These are phyloP conservation scores for Mortierella sp. DNA, from an alignment of 371 early-diverging fungal genomes.

Conservation along the genomic window DNA sequence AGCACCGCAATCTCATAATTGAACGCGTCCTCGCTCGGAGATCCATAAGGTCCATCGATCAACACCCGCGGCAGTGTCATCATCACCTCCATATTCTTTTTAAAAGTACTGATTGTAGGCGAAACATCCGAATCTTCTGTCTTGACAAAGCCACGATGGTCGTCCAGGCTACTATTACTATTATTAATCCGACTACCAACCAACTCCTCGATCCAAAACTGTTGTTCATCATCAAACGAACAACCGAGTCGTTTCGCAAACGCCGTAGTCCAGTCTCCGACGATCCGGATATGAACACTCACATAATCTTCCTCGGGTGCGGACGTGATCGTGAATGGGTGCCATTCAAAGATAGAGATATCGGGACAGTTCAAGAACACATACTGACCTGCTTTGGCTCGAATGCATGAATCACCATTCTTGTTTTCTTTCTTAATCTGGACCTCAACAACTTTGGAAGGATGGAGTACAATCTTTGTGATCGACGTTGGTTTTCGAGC, in stretches of 20 bases:
- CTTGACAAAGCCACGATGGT: neutral
- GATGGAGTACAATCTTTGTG: slow-evolving; percentile 76
- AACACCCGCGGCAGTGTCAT: slow-evolving; percentile 65
- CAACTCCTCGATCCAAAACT: slow-evolving; percentile 50
- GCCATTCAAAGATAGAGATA: slow-evolving; percentile 74
- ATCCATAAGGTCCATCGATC: slow-evolving; percentile 89
- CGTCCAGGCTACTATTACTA: neutral
- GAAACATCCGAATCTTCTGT: neutral
- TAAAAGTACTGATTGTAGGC: slow-evolving; percentile 1
- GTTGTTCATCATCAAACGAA: slow-evolving; percentile 49
- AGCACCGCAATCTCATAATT: slow-evolving; percentile 81
- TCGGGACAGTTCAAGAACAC: slow-evolving; percentile 76
- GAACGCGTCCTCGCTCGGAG: slow-evolving; percentile 87
- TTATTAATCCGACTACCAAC: neutral
- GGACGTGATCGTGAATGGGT: slow-evolving; percentile 90
- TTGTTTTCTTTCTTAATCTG: slow-evolving; percentile 62
- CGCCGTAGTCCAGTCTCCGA: slow-evolving; percentile 81
- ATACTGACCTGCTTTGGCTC: slow-evolving; percentile 77
- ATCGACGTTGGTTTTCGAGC: slow-evolving; percentile 72
- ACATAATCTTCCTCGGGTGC: slow-evolving; percentile 86
- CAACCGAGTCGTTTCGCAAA: slow-evolving; percentile 70
- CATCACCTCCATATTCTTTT: neutral
- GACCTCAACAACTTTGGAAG: slow-evolving; percentile 74
- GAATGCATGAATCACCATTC: slow-evolving; percentile 25
- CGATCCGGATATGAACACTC: slow-evolving; percentile 84